These are phyloP conservation scores for Stagonosporopsis rhizophila DNA, from an alignment of 2,329 filamentous ascomycete genomes.

Conservation along the genomic window DNA sequence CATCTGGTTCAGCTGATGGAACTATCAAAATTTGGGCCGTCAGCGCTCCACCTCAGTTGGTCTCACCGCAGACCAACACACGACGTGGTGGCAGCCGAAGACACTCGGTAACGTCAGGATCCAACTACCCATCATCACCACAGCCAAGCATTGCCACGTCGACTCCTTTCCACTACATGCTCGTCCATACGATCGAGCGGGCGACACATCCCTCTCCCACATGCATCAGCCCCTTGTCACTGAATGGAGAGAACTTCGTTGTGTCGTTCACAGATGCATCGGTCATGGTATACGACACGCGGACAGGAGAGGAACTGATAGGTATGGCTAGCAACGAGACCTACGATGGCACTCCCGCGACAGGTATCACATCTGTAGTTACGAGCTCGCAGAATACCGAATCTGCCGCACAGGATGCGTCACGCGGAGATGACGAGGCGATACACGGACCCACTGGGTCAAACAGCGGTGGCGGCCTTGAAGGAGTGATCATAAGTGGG, in stretches of 20 bases:
- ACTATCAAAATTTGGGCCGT: constrained; percentile 94
- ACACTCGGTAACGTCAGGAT: constrained; percentile 93
- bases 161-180: constrained; percentile 85
- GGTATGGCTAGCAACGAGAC: constrained; percentile 94
- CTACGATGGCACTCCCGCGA: constrained; percentile 84
- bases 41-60: constrained; percentile 84
- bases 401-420: constrained; percentile 63
- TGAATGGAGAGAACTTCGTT: constrained; percentile 85
- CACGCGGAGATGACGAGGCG: constrained; percentile 75
- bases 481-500: constrained; percentile 93
- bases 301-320: constrained; percentile 88
- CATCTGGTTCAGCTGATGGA: constrained; percentile 89
- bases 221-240: constrained; percentile 87
- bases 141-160: constrained; percentile 86
- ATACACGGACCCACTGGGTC: constrained; percentile 84
- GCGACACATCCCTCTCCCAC: constrained; percentile 78
- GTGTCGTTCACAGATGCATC: constrained; percentile 91
- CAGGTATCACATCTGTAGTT: constrained; percentile 87
- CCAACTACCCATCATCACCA: constrained; percentile 86
- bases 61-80: constrained; percentile 77
- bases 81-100: constrained; percentile 79
- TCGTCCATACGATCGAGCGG: constrained; percentile 85
- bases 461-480: constrained; percentile 74
- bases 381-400: constrained; percentile 86
- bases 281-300: constrained; percentile 89